Conservation (phyloP, 2,329 filamentous ascomycete genomes). For the Phaeomoniella chlamydospora region DNA sequence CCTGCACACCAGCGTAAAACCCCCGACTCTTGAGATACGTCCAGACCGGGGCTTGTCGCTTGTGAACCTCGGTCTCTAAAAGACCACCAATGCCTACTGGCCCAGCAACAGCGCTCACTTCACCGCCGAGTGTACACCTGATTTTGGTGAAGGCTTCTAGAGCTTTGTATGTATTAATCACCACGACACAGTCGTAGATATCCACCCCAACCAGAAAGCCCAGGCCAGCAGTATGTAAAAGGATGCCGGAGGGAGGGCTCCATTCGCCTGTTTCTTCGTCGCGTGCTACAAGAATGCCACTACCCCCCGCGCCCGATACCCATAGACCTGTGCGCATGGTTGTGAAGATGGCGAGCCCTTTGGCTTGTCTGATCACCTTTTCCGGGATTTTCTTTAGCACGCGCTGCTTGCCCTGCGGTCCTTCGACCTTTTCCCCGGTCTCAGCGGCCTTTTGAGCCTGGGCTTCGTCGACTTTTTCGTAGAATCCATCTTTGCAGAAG, state of each 20-base stretch:
- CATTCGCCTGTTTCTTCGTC: slow-evolving; percentile 69
- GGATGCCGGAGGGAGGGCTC: slow-evolving; percentile 81
- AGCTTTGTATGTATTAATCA: slow-evolving; percentile 77
- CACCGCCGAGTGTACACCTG: slow-evolving; percentile 65
- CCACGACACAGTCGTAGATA: slow-evolving; percentile 88
- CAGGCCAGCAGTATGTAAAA: slow-evolving; percentile 76
- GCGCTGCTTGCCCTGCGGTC: slow-evolving; percentile 45
- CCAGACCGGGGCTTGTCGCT: slow-evolving; percentile 57
- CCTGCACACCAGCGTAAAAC: slow-evolving; percentile 72
- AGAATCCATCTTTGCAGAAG: slow-evolving; percentile 73
- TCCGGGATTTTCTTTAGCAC: slow-evolving; percentile 73
- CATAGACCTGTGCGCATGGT: slow-evolving; percentile 89
- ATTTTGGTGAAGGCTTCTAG: slow-evolving; percentile 72
- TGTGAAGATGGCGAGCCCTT: slow-evolving; percentile 84
- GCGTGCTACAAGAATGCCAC: slow-evolving; percentile 70
- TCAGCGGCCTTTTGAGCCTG: slow-evolving; percentile 27
- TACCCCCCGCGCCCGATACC: slow-evolving; percentile 81
- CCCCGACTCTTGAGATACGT: slow-evolving; percentile 83
- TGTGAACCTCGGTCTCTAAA: slow-evolving; percentile 54
- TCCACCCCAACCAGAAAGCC: slow-evolving; percentile 87
- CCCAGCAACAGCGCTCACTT: slow-evolving; percentile 62
- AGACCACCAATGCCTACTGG: slow-evolving; percentile 64
- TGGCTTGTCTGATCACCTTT: slow-evolving; percentile 74
- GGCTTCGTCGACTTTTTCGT: slow-evolving; percentile 42
- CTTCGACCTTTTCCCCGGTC: slow-evolving; percentile 30